Evolutionary conservation across 164 flowering plant species (phyloP), one percentile per base, ranked within the genome.

Genomic region (Piper betle): DNA sequence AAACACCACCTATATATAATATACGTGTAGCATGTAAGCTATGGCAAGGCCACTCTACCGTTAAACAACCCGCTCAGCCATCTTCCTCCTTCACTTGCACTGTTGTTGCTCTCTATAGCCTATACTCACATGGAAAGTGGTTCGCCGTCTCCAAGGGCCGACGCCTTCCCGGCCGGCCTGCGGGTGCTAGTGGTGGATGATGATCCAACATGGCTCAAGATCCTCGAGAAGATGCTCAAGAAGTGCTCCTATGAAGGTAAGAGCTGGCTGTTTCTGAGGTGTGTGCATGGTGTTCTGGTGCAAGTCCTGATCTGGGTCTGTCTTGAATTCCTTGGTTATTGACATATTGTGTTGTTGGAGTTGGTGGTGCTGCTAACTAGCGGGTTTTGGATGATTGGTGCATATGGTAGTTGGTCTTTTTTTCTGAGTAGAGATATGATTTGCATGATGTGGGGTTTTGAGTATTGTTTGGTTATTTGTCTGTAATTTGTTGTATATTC

Each of bases 181-280:
- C 79, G 98, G 3, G 98, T 92, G 60, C 92, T 92, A 19, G 96
- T 92, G 9, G 98, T 92, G 52, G 98, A 92, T 69, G 98, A 92
- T 69, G 98, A 92, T 72, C 95, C 83, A 5, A 82, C 95, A 4
- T 92, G 98, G 91, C 67, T 92, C 62, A 92, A 79, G 67, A 85
- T 88, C 63, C 82, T 92, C 10, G 96, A 92, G 61, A 92, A 85
- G 82, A 92, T 92, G 98, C 96, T 92, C 62, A 85, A 78, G 68
- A 92, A 85, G 73, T 92, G 98, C 59, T 80, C 78, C 3, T 92
- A 88, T 65, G 88, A 92, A 79, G 79, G 79, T 76, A 39, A 13
- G 46, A 10, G 11, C 19, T 12, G 15, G 12, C 60, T 38, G 18
- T 58, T 58, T 17, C 46, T 58, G 46, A n/a, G 20, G 37, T 25